Percentiles rank a stretch among this genome's conserved stretches.
These are phyloP conservation scores for Umbelopsis ramanniana DNA, from an alignment of 192 early-diverging fungal genomes.

Conservation along the genomic window DNA sequence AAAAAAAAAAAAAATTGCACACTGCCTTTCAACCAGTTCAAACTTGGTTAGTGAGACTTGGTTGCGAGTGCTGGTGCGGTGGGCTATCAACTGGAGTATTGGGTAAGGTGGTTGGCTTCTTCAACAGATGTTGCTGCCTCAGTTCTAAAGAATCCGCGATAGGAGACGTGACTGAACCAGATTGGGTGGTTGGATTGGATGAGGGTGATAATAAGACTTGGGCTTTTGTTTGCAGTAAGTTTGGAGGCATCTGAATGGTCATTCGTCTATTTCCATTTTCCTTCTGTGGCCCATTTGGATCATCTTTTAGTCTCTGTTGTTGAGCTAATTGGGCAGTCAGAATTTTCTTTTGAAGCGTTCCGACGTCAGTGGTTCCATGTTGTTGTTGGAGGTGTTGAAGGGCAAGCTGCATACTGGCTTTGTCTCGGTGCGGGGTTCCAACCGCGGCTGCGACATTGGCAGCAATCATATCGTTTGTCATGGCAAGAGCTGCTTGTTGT, in stretches of 20 bases:
- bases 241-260: slow-evolving; percentile 18
- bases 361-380: slow-evolving; percentile 9
- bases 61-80: slow-evolving; percentile 2
- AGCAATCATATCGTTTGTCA: slow-evolving; percentile 39
- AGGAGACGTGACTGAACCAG: background rate
- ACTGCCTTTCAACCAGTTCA: background rate
- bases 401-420: slow-evolving; percentile 21
- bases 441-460: slow-evolving; percentile 38
- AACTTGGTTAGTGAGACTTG: background rate
- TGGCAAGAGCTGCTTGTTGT: slow-evolving; percentile 38
- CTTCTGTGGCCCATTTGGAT: background rate
- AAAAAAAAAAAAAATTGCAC: too few species aligned
- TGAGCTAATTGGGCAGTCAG: slow-evolving; percentile 5
- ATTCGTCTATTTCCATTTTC: slow-evolving; percentile 2
- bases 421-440: slow-evolving; percentile 1
- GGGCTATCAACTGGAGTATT: slow-evolving; percentile 20
- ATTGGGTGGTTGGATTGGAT: background rate
- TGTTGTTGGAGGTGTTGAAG: slow-evolving; percentile 25
- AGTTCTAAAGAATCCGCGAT: background rate
- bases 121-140: slow-evolving; percentile 1
- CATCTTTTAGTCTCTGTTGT: slow-evolving; percentile 2
- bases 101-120: slow-evolving; percentile 10
- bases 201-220: background rate
- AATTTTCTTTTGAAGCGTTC: slow-evolving; percentile 1
- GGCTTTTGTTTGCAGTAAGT: slow-evolving; percentile 5